A percentile compares a stretch with the other conserved stretches of the same genome.
These are phyloP conservation scores for Ogataea chonburiensis DNA, from an alignment of 805 yeast species.

Conservation along the genomic window DNA sequence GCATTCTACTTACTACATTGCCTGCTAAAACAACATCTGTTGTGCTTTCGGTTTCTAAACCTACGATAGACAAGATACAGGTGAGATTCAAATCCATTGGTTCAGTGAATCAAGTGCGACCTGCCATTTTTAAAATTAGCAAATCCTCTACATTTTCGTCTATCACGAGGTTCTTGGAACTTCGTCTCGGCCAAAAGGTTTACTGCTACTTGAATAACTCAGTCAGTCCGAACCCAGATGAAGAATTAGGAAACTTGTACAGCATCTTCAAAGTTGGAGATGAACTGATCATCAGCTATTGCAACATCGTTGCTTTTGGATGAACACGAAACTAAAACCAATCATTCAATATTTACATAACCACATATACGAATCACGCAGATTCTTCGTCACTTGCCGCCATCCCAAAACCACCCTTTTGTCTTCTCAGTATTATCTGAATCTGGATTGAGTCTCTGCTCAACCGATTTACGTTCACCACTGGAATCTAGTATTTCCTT, in stretches of 20 bases:
- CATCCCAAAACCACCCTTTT: slow-evolving; percentile 35
- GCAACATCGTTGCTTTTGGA: slow-evolving; percentile 48
- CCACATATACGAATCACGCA: no score
- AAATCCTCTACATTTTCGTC: slow-evolving; percentile 47
- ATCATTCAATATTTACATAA: not conserved
- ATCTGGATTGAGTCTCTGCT: slow-evolving; percentile 15
- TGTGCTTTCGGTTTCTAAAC: slow-evolving; percentile 19
- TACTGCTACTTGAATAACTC: slow-evolving; percentile 48
- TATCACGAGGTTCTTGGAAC: slow-evolving; percentile 43
- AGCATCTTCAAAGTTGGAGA: slow-evolving; percentile 36
- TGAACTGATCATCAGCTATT: slow-evolving; percentile 45
- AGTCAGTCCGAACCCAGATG: slow-evolving; percentile 46
- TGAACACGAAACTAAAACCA: slow-evolving; percentile 16
- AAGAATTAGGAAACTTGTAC: slow-evolving; percentile 38
- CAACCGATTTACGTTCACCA: slow-evolving; percentile 34
- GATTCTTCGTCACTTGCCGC: slow-evolving; percentile 7
- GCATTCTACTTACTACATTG: slow-evolving; percentile 26
- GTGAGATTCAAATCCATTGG: slow-evolving; percentile 63
- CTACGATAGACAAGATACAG: slow-evolving; percentile 36
- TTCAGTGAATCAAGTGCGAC: slow-evolving; percentile 47
- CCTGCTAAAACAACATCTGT: slow-evolving; percentile 27
- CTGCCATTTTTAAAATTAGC: slow-evolving; percentile 50
- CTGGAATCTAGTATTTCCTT: slow-evolving; percentile 38
- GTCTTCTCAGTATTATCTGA: no score
- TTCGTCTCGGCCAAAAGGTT: slow-evolving; percentile 34